These are phyloP conservation scores for Berkeleyomyces basicola DNA, from an alignment of 2,329 filamentous ascomycete species.

Conservation along the genomic window DNA sequence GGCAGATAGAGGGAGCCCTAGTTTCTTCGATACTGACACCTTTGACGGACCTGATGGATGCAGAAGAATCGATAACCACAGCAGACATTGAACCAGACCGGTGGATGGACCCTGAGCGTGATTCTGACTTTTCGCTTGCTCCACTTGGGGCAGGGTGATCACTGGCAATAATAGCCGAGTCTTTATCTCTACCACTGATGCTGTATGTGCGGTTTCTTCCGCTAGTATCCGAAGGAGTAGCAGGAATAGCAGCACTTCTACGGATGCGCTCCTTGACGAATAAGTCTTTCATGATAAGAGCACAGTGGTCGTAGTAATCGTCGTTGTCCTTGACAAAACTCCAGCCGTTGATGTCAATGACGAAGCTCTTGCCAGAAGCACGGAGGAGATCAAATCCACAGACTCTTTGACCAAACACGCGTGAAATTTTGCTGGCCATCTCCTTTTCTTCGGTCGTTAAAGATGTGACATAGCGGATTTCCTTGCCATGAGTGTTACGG, in stretches of 20 bases:
- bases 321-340: constrained; percentile 99
- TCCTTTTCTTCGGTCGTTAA: constrained; percentile 64
- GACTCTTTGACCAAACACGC: constrained; percentile 82
- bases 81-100: not conserved
- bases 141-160: not conserved
- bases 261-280: constrained; percentile 62
- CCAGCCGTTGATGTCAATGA: constrained; percentile 99
- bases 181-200: not conserved
- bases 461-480: constrained; percentile 84
- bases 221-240: constrained; percentile 25
- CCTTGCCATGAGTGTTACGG: constrained; percentile 92
- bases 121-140: not conserved
- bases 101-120: constrained; percentile 1
- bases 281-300: constrained; percentile 70
- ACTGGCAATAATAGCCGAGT: not conserved
- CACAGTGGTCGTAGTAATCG: constrained; percentile 88
- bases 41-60: constrained; percentile 8
- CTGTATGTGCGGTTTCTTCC: not conserved
- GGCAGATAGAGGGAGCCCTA: constrained; percentile 24
- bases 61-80: constrained; percentile 3
- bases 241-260: constrained; percentile 38
- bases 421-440: constrained; percentile 79
- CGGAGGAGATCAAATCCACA: constrained; percentile 92
- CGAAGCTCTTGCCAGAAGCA: constrained; percentile 77
- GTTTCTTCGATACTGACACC: constrained; percentile 2